Base-by-base conservation (phyloP, 495 filamentous ascomycete genomes). In the Neurospora sp. region DNA sequence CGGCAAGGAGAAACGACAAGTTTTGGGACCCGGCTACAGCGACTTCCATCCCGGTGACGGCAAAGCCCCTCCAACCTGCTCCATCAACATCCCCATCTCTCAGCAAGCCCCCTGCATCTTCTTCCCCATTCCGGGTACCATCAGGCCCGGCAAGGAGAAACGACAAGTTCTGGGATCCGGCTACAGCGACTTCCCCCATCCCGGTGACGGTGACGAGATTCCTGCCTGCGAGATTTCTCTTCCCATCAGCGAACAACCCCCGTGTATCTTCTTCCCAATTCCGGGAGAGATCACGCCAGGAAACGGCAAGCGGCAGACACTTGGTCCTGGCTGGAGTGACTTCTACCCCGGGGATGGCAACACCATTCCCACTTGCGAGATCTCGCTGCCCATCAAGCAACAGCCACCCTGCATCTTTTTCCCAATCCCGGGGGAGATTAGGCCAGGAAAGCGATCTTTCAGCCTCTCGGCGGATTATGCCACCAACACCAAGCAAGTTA, bases 211-310 rank as follows among this genome's bases (percentile, higher is more conserved):
- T 16, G 45, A 53, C 20, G 22, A 65, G 4, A 53, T 74, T 22
- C 72, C 73, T 3, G 35, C 42, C 2, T 81, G 78, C 75, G 12
- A 73, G 65, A 27, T 40, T 8, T 69, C 69, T 20, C 35, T 73
- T n/a, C 75, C 79, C 16, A 70, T 76, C 39, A 40, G 45, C 9
- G 70, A 71, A 22, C 72, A 76, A 53, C 74, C 74, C 3, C 76
- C 76, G 14, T 79, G 79, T 75, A 68, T 81, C 27, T 42, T 82
- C 37, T 72, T 77, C 3, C 78, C 79, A 39, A 75, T 81, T 72
- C 70, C 74, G 22, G 79, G 79, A 61, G 73, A 69, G 5, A 45
- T 83, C 39, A 73, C 72, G 48, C 37, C 45, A n/a, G 71, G 71
- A 10, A n/a, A 45, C 42, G 65, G 71, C 37, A 70, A 65, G 39